Conservation (phyloP, 768 basidiomycete genomes). For the Candolleomyces eurysporus region DNA sequence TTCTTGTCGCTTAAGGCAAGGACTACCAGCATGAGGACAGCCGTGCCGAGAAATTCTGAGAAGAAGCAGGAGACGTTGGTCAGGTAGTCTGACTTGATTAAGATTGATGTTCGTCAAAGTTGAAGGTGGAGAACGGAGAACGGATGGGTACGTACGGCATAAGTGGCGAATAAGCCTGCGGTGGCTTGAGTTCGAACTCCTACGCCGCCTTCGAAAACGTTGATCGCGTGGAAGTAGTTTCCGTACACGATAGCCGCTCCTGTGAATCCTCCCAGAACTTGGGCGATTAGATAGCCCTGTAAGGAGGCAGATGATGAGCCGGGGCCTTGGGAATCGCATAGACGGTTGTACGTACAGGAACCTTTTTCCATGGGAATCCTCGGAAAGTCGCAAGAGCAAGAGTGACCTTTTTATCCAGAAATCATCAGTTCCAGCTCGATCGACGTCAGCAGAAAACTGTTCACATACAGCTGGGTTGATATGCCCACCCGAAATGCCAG, state of each 20-base stretch:
- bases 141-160: slow-evolving; percentile 41
- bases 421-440: too few relatives aligned
- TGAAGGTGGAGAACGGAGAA: background rate
- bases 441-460: too few relatives aligned
- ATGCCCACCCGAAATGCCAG: too few relatives aligned
- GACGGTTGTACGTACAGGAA: slow-evolving; percentile 41
- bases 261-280: slow-evolving; percentile 59
- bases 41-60: slow-evolving; percentile 53
- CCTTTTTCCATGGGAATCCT: slow-evolving; percentile 79
- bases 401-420: slow-evolving; percentile 48
- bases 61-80: slow-evolving; percentile 40
- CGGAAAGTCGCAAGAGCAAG: slow-evolving; percentile 66
- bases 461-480: too few relatives aligned
- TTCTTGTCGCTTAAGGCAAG: slow-evolving; percentile 54
- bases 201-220: slow-evolving; percentile 56
- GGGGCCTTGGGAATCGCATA: background rate
- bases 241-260: slow-evolving; percentile 60
- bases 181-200: slow-evolving; percentile 54
- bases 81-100: slow-evolving; percentile 34
- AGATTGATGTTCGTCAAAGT: background rate
- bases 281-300: slow-evolving; percentile 38
- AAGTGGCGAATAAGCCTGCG: slow-evolving; percentile 58
- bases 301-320: background rate
- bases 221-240: slow-evolving; percentile 67
- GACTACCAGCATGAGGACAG: slow-evolving; percentile 52